Percentiles rank a stretch among this genome's conserved stretches.
Evolutionary conservation across 1,284 basidiomycete species (phyloP).

Genomic region (Cutaneotrichosporon dermatis): DNA sequence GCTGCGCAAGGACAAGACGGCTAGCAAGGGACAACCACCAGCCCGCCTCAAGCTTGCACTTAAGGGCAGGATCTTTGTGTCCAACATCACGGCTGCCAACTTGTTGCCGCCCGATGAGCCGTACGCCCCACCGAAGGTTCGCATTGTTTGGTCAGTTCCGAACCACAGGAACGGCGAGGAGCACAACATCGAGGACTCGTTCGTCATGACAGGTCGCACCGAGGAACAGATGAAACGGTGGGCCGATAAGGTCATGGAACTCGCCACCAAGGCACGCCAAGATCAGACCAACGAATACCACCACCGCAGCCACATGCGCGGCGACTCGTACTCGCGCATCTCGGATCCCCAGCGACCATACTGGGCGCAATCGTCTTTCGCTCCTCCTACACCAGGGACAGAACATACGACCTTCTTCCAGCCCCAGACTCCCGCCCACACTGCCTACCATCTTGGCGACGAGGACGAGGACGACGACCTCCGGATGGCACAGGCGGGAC

Average conservation of each 20-base stretch:
- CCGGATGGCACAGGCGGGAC: constrained; percentile 5
- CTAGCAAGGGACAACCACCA: constrained; percentile 51
- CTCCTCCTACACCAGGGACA: constrained; percentile 38
- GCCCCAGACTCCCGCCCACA: constrained; percentile 6
- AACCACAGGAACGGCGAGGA: constrained; percentile 43
- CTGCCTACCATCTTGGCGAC: background rate
- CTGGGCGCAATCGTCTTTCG: constrained; percentile 32
- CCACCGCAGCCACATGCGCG: constrained; percentile 1
- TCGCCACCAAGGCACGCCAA: constrained; percentile 59
- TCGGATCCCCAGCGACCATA: constrained; percentile 26
- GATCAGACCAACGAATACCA: constrained; percentile 16
- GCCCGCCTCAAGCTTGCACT: constrained; percentile 71
- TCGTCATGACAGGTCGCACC: constrained; percentile 85
- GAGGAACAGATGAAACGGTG: constrained; percentile 92
- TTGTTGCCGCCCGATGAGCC: constrained; percentile 47
- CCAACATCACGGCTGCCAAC: constrained; percentile 75
- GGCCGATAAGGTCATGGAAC: constrained; percentile 80
- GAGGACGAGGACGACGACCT: constrained; percentile 33
- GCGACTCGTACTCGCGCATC: constrained; percentile 19
- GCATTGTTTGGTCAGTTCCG: constrained; percentile 43
- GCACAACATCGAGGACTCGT: constrained; percentile 64
- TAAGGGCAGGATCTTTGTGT: constrained; percentile 96
- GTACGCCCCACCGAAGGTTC: constrained; percentile 28
- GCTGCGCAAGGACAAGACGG: constrained; percentile 50
- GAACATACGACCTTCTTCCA: constrained; percentile 31